Evolutionary conservation across 2,329 filamentous ascomycete species (phyloP), one percentile per base, ranked within the genome.

Genomic region (Coniochaeta ligniaria): DNA sequence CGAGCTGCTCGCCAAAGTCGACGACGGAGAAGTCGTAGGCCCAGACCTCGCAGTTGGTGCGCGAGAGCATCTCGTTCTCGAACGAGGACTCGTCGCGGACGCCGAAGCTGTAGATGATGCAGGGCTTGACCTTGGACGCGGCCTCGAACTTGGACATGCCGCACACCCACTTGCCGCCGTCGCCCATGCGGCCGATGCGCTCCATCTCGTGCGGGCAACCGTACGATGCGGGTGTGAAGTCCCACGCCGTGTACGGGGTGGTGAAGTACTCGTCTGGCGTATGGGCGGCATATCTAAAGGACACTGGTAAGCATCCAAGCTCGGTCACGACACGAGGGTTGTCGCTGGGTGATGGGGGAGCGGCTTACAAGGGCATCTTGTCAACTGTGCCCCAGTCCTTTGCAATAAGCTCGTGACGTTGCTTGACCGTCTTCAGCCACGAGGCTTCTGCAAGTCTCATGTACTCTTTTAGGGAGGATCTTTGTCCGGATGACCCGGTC

Each of bases 91-190:
- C 74, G 62, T 71, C 67, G 55, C 64, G 63, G 11, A 73, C 67
- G 43, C 75, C 75, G 58, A 77, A 76, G 17, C 70, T 73, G 65
- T 77, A 77, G 61, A 76, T 70, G 59, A 74, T 61, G 58, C 69
- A 71, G 12, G 70, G 66, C 35, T 57, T 61, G 36, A 59, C 62
- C 26, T 58, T 61, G 14, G 64, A 63, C 54, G 66, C 63, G 14
- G 64, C 64, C 62, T 73, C 72, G 60, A 72, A 74, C n/a, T 68
- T 64, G 7, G 68, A 71, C 71, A 76, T 74, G 41, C 75, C 75
- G 64, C 75, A 78, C 16, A 76, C 70, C 72, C 74, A 75, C 63
- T 77, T 78, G 24, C 75, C 75, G n/a, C 75, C 75, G 43, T 76
- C 74, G 33, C 75, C 75, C 6, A 75, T 63, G 5, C 69, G 66